These are phyloP conservation scores for Heracleum sosnowskyi DNA, from an alignment of 129 eudicot species.

Conservation along the genomic window DNA sequence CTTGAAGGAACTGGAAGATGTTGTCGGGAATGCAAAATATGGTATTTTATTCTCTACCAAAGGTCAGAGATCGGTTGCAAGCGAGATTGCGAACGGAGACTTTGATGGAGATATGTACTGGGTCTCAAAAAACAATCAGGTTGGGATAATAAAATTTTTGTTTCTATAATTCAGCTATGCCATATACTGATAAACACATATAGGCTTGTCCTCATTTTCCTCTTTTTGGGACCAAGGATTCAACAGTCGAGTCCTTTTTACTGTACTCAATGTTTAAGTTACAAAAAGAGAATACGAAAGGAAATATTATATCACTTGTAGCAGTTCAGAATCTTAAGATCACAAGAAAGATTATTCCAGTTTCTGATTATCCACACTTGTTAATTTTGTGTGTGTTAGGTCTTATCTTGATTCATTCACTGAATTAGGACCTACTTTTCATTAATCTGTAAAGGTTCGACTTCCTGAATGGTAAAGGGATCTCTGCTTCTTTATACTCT, in stretches of 20 bases:
- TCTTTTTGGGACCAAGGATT: neutral
- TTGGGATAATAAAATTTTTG: slow-evolving; percentile 8
- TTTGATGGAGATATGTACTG: slow-evolving; percentile 87
- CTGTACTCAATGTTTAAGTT: neutral
- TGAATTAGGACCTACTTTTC: neutral
- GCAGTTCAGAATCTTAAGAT: neutral
- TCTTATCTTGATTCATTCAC: neutral
- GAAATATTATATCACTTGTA: neutral
- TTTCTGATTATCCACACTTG: neutral
- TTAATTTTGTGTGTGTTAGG: neutral
- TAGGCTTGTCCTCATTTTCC: neutral
- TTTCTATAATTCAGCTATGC: neutral
- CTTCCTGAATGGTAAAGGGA: neutral
- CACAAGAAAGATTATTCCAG: neutral
- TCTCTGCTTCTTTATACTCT: neutral
- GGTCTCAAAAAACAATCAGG: slow-evolving; percentile 66
- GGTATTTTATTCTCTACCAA: slow-evolving; percentile 75
- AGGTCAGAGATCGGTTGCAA: slow-evolving; percentile 59
- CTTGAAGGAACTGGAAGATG: slow-evolving; percentile 46
- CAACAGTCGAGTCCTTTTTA: neutral
- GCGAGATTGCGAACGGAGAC: slow-evolving; percentile 79
- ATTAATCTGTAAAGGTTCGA: neutral
- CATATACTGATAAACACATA: neutral
- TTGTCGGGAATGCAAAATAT: slow-evolving; percentile 58
- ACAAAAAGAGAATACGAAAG: no score